A percentile compares a stretch with the other conserved stretches of the same genome.
Conservation (phyloP, 2,329 filamentous ascomycete genomes). For the Xylaria sp. region DNA sequence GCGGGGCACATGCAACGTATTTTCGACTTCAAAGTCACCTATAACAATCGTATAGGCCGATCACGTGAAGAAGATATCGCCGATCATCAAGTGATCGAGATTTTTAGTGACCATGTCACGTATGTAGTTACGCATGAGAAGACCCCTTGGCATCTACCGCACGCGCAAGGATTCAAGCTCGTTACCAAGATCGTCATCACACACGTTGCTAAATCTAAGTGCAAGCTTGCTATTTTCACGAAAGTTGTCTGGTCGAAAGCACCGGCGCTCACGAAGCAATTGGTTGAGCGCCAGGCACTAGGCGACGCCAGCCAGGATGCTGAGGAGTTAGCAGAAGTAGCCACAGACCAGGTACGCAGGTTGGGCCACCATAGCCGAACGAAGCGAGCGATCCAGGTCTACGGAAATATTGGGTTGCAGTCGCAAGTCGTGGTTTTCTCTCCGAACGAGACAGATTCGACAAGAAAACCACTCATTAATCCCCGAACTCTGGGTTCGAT, state of each 20-base stretch:
- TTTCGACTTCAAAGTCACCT: conserved; percentile 81
- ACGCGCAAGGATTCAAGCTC: conserved; percentile 79
- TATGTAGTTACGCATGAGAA: conserved; percentile 72
- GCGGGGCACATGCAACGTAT: conserved; percentile 77
- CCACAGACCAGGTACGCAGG: conserved; percentile 79
- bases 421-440: conserved; percentile 71
- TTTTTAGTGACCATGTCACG: conserved; percentile 78
- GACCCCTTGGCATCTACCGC: conserved; percentile 85
- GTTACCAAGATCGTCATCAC: conserved; percentile 94
- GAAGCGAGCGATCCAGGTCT: conserved; percentile 81
- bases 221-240: conserved; percentile 88
- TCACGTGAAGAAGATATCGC: conserved; percentile 70
- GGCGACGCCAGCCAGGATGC: conserved; percentile 78
- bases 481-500: conserved; percentile 73
- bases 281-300: conserved; percentile 76
- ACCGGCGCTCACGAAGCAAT: conserved; percentile 67
- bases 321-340: conserved; percentile 77
- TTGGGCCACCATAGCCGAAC: conserved; percentile 79
- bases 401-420: conserved; percentile 77
- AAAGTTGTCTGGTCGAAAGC: conserved; percentile 86
- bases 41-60: conserved; percentile 71
- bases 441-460: conserved; percentile 57
- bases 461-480: conserved; percentile 68
- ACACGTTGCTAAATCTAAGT: conserved; percentile 89
- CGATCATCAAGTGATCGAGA: conserved; percentile 88